phyloP scores from a whole-genome alignment of 352 stramenopile species.

The Pythium rishiriense region DNA sequence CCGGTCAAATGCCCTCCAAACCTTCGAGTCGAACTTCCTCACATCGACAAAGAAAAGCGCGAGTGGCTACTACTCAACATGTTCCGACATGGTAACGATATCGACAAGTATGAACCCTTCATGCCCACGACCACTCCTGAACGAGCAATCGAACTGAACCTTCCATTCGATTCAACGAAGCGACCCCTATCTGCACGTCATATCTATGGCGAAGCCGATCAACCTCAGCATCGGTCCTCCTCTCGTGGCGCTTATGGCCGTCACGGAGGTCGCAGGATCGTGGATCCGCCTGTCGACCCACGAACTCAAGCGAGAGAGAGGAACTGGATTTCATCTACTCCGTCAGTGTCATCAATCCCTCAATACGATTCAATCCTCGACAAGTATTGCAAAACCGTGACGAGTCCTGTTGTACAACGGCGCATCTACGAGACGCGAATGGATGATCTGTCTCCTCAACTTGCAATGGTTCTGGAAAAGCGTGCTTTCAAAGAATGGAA shows the following conservation, averaged over 20 bases:
- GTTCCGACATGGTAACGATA: slow-evolving; percentile 68
- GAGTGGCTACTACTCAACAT: slow-evolving; percentile 82
- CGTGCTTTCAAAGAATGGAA: slow-evolving; percentile 60
- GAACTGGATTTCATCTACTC: slow-evolving; percentile 55
- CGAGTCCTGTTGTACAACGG: slow-evolving; percentile 68
- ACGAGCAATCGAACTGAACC: slow-evolving; percentile 12
- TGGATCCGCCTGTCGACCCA: slow-evolving; percentile 28
- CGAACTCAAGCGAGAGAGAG: slow-evolving; percentile 36
- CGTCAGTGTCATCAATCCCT: slow-evolving; percentile 53
- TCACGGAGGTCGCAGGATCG: slow-evolving; percentile 29
- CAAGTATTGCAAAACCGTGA: slow-evolving; percentile 77
- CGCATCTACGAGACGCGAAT: slow-evolving; percentile 71
- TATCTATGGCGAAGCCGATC: slow-evolving; percentile 12
- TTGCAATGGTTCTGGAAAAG: slow-evolving; percentile 74
- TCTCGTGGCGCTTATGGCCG: slow-evolving; percentile 2
- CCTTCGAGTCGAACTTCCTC: slow-evolving; percentile 47
- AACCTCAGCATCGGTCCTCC: background rate
- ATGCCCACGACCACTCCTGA: slow-evolving; percentile 27
- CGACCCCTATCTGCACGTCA: slow-evolving; percentile 19
- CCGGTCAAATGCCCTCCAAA: slow-evolving; percentile 54
- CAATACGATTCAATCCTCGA: slow-evolving; percentile 78
- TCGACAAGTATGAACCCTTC: slow-evolving; percentile 71
- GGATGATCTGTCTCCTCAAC: slow-evolving; percentile 63
- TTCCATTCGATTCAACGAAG: background rate
- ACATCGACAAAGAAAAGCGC: slow-evolving; percentile 65